Evolutionary conservation across 257 asterid species (phyloP).

Genomic region (Capsicum pubescens): DNA sequence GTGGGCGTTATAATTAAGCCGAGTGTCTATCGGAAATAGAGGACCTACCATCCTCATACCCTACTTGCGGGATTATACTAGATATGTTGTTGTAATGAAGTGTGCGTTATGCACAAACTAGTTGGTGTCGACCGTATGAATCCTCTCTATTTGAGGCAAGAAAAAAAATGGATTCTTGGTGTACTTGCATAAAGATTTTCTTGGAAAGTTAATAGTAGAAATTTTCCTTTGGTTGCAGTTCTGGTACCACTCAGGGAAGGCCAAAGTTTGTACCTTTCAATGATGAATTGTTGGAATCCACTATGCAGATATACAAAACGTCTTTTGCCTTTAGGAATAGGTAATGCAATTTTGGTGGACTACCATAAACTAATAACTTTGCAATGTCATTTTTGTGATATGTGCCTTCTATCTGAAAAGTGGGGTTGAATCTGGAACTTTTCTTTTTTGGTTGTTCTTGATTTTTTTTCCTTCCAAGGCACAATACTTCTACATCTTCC

Average conservation of each 20-base stretch:
- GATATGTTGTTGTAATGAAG: too few species aligned
- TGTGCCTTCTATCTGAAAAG: background rate
- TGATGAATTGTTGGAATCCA: conserved; percentile 86
- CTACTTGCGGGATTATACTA: too few species aligned
- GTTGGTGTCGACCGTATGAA: too few species aligned
- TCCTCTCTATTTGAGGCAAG: background rate
- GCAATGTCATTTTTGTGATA: background rate
- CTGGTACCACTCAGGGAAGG: conserved; percentile 97
- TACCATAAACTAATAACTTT: background rate
- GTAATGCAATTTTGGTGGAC: conserved; percentile 38
- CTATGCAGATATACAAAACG: conserved; percentile 86
- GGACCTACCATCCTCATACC: background rate
- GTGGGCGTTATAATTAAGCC: background rate
- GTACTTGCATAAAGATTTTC: background rate
- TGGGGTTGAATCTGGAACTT: background rate
- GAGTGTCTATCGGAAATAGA: background rate
- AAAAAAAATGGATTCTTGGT: background rate
- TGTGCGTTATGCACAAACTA: too few species aligned
- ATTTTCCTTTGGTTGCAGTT: conserved; percentile 54
- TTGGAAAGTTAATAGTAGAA: background rate
- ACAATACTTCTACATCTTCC: background rate
- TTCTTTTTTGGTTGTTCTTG: background rate
- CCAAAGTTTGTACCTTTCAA: conserved; percentile 99
- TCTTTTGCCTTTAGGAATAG: conserved; percentile 90
- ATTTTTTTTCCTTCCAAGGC: background rate